Evolutionary conservation across 1,139 yeast genomes (phyloP).

Genomic region (Kazachstania sp.): DNA sequence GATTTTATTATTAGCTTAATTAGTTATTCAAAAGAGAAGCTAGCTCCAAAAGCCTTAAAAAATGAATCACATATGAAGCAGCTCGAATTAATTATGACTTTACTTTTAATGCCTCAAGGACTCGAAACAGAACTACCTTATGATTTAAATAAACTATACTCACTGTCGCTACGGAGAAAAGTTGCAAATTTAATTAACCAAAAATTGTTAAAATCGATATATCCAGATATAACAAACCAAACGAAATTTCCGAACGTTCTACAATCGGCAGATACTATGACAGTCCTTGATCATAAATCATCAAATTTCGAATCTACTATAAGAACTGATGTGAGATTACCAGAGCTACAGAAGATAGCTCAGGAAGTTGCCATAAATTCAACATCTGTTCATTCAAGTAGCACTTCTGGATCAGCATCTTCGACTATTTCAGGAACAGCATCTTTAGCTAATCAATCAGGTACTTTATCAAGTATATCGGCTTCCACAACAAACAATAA

Average conservation of each 20-base stretch:
- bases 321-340: not conserved
- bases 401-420: not conserved
- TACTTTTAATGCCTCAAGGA: slow-evolving; percentile 41
- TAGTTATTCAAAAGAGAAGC: slow-evolving; percentile 50
- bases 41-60: slow-evolving; percentile 49
- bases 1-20: slow-evolving; percentile 49
- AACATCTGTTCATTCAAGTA: not conserved
- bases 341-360: not conserved
- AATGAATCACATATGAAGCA: slow-evolving; percentile 48
- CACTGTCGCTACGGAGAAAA: slow-evolving; percentile 46
- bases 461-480: too few species aligned
- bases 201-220: slow-evolving; percentile 22
- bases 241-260: slow-evolving; percentile 12
- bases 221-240: slow-evolving; percentile 13
- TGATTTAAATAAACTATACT: slow-evolving; percentile 43
- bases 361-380: not conserved
- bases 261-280: not conserved
- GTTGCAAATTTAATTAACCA: slow-evolving; percentile 55
- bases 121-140: slow-evolving; percentile 39
- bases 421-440: too few species aligned
- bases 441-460: too few species aligned
- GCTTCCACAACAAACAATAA: too few species aligned
- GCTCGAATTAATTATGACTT: slow-evolving; percentile 62
- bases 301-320: not conserved
- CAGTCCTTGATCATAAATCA: not conserved